A percentile compares a stretch with the other conserved stretches of the same genome.
Conservation (phyloP, 257 asterid genomes). For the Forsythia suspensa region DNA sequence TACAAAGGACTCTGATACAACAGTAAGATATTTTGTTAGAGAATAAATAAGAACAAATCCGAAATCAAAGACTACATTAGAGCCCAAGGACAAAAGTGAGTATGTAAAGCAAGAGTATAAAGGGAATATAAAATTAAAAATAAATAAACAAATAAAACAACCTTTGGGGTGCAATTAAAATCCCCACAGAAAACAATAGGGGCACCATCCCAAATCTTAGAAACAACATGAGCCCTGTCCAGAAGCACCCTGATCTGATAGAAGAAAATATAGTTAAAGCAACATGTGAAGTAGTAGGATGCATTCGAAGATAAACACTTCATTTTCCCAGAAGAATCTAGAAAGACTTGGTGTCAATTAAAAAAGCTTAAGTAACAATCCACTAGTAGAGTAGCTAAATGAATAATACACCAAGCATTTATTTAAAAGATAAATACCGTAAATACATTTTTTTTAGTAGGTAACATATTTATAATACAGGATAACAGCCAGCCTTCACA, state of each 20-base stretch:
- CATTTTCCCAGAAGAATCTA: not conserved
- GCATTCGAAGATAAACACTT: constrained; percentile 7
- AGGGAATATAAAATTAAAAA: constrained; percentile 15
- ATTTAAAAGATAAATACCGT: not conserved
- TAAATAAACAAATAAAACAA: constrained; percentile 26
- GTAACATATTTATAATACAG: not conserved
- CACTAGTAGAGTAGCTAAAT: not conserved
- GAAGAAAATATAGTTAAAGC: constrained; percentile 23
- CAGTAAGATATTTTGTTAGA: constrained; percentile 17
- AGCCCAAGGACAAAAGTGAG: constrained; percentile 13
- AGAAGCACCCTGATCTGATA: constrained; percentile 86
- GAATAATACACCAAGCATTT: not conserved
- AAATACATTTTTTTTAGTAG: not conserved
- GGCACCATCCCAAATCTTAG: constrained; percentile 92
- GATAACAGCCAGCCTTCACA: not conserved
- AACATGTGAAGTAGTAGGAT: constrained; percentile 6
- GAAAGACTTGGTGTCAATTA: not conserved
- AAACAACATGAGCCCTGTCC: constrained; percentile 67
- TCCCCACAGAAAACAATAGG: constrained; percentile 90
- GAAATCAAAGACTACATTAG: constrained; percentile 12
- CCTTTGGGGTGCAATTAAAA: constrained; percentile 95
- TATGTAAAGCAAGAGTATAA: constrained; percentile 14
- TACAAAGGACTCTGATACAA: constrained; percentile 81
- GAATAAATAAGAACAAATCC: constrained; percentile 17
- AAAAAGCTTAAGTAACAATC: not conserved